Conservation (phyloP, 768 basidiomycete genomes). For the Strobilomyces echinocephalus region DNA sequence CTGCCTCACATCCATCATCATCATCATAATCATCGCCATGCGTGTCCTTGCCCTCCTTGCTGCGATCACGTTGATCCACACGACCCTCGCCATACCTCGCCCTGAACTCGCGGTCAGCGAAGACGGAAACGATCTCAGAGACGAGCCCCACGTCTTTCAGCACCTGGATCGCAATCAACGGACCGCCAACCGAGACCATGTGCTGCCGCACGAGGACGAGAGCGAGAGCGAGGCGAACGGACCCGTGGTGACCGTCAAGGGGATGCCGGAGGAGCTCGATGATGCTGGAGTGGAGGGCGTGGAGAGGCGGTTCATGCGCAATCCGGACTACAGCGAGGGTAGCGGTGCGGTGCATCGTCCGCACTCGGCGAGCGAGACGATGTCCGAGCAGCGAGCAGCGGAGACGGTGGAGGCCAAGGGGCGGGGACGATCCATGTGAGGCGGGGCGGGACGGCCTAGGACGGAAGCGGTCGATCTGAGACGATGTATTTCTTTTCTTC, state of each 20-base stretch:
- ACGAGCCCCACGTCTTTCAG: constrained; percentile 24
- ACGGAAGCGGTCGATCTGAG: background rate
- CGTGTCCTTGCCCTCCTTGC: constrained; percentile 19
- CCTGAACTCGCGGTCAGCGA: constrained; percentile 19
- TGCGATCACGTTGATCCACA: constrained; percentile 23
- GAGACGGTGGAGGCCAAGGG: constrained; percentile 6
- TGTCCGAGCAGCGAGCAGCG: constrained; percentile 10
- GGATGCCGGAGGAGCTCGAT: background rate
- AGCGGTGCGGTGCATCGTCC: constrained; percentile 4
- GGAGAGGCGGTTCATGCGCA: constrained; percentile 18
- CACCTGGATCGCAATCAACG: constrained; percentile 29
- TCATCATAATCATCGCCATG: constrained; percentile 22
- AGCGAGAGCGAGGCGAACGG: background rate
- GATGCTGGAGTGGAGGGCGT: background rate
- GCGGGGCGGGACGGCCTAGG: background rate
- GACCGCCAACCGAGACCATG: constrained; percentile 17
- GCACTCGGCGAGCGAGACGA: constrained; percentile 8
- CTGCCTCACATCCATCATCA: background rate
- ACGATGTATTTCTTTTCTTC: too few species aligned
- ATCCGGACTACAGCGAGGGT: constrained; percentile 27
- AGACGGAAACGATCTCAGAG: constrained; percentile 13
- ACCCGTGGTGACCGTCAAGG: background rate
- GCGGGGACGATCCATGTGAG: background rate
- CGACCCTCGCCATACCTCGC: constrained; percentile 20
- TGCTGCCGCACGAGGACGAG: background rate